phyloP scores from a whole-genome alignment of 495 filamentous ascomycete genomes.

The Penicillium robsamsonii region DNA sequence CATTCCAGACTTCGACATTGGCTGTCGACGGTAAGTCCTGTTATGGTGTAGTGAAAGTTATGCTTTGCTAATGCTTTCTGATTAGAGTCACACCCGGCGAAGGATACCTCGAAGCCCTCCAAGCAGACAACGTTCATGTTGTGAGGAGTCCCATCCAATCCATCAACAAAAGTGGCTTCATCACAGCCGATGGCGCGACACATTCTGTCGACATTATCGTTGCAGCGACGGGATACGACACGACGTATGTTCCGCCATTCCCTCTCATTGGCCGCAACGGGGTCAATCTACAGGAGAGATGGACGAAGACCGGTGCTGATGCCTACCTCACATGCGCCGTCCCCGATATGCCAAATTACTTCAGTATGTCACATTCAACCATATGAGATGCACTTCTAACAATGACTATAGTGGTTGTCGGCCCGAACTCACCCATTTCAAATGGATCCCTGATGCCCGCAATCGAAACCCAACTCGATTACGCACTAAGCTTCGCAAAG shows the following conservation, averaged over 20 bases:
- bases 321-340: not conserved
- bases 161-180: conserved; percentile 36
- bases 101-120: conserved; percentile 39
- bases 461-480: not conserved
- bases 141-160: conserved; percentile 30
- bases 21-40: conserved; percentile 27
- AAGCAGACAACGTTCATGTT: conserved; percentile 34
- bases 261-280: conserved; percentile 43
- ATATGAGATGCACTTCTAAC: not conserved
- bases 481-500: not conserved
- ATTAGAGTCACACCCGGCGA: conserved; percentile 38
- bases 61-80: too few species aligned
- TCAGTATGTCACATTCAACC: not conserved
- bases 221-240: conserved; percentile 46
- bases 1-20: conserved; percentile 35
- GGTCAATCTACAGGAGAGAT: conserved; percentile 28
- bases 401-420: not conserved
- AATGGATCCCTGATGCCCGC: not conserved
- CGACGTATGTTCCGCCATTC: conserved; percentile 44
- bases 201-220: conserved; percentile 33
- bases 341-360: conserved; percentile 22
- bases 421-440: not conserved
- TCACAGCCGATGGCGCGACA: conserved; percentile 38
- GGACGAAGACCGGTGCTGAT: not conserved
- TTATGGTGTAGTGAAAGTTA: too few species aligned